Base-by-base conservation (phyloP, 2,329 filamentous ascomycete genomes). In the Triangularia verruculosa region DNA sequence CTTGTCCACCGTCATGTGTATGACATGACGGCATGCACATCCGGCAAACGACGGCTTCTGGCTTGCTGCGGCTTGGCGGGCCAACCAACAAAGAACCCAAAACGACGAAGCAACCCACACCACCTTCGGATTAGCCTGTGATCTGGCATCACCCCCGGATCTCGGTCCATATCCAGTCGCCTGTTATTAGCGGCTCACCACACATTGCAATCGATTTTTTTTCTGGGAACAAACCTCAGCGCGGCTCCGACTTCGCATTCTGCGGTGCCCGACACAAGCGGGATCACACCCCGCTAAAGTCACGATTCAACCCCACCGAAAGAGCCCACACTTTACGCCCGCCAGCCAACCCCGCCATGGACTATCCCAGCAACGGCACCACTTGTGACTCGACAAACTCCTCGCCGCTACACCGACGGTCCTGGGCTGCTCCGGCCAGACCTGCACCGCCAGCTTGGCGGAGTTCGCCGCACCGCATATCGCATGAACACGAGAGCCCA, bases 201-300 rank as follows among this genome's bases (percentile, higher is more conserved):
- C 20, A 58, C 56, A 32, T 25, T n/a, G 20, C 56, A 32, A 32
- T 43, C 12, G 30, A 32, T 30, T 24, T 34, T 57, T 30, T 28
- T 56, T 24, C 3, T 9, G 39, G 39, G 17, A 12, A 32, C 30
- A 47, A 47, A 4, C 39, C 39, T 47, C 39, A 17, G 56, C 17
- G 15, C n/a, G 13, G 15, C 39, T 63, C 61, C 61, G 61, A 60
- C 51, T 34, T 63, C 61, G 61, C 61, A 32, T 52, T 34, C 51
- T 25, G 22, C 39, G 39, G n/a, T 32, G 56, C 22, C n/a, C 15
- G 56, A 58, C 51, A 25, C 51, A 22, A 34, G 43, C 47, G 39
- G 34, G 13, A 47, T 47, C 39, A 20, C 39, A 20, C 39, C n/a
- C 39, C 39, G 39, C 39, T 47, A 47, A 47, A 47, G 20, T 47